Base-by-base conservation (phyloP, 2,329 filamentous ascomycete genomes). In the Apiospora pterosperma region DNA sequence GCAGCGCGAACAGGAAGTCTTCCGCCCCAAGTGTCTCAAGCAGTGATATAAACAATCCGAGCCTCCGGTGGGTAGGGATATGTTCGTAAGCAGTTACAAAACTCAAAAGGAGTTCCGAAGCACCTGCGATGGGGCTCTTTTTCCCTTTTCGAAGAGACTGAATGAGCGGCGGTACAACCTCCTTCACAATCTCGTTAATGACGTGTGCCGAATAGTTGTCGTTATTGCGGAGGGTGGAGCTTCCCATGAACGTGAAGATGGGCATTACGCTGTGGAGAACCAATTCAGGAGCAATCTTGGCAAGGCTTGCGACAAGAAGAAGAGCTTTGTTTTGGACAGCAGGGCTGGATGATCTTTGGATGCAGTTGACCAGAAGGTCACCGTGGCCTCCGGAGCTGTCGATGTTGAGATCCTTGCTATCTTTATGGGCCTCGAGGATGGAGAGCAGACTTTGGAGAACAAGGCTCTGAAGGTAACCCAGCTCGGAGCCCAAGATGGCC, bases 211-310 rank as follows among this genome's bases (percentile, higher is more conserved):
- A 98, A 79, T 97, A 98, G 71, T 98, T 95, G 72, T 99, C 96
- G 71, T 92, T 93, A 79, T 97, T 95, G 60, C 92, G 90, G 61
- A 99, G 85, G 23, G 97, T 90, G 4, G 92, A 97, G 52, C 90
- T 91, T 48, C 95, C 93, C 90, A 98, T 97, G 75, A 98, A 97
- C 0, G 96, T 98, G 79, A 99, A 99, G 62, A 99, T 95, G 14
- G 96, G 96, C 96, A 99, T 99, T 63, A 99, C 92, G 71, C 93
- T 97, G 78, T 99, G 95, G 64, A 99, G 84, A 3, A 99, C 92
- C 59, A 97, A 82, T 75, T 97, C 94, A 0, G 96, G 96, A 0
- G 93, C 92, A 69, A 94, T 92, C 42, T 90, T 90, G 25, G 96
- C 95, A 44, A 99, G 83, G 64, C 89, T 91, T 28, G 95, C 93